Conservation (phyloP, 2,329 filamentous ascomycete genomes). For the Colletotrichum sojae region DNA sequence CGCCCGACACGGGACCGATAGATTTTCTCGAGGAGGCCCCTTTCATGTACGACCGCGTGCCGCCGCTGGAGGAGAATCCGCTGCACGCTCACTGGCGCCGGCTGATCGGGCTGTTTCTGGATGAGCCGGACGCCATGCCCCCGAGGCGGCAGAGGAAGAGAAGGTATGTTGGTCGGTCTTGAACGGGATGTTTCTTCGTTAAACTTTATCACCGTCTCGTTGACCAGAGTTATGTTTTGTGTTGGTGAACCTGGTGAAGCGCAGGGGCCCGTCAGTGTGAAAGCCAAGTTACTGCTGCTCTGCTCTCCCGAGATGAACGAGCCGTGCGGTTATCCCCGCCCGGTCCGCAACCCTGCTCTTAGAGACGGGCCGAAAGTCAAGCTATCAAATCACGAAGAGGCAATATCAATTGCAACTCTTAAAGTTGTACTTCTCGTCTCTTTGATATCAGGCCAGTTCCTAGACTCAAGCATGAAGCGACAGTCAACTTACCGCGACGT, state of each 20-base stretch:
- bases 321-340: too few relatives aligned
- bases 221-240: too few relatives aligned
- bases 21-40: conserved; percentile 31
- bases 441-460: too few relatives aligned
- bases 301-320: too few relatives aligned
- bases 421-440: too few relatives aligned
- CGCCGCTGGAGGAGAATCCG: conserved; percentile 23
- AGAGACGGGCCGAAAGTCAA: background rate
- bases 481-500: too few relatives aligned
- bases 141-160: conserved; percentile 16
- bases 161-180: conserved; percentile 13
- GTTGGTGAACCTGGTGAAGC: too few relatives aligned
- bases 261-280: too few relatives aligned
- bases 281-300: too few relatives aligned
- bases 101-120: conserved; percentile 6
- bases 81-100: conserved; percentile 31
- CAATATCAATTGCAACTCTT: background rate
- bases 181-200: background rate
- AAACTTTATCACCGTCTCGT: too few relatives aligned
- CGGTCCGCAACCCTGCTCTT: too few relatives aligned
- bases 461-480: too few relatives aligned
- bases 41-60: conserved; percentile 22
- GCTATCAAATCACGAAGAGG: background rate
- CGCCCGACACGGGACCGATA: conserved; percentile 14
- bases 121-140: conserved; percentile 17